Percentiles rank a stretch among this genome's conserved stretches.
Conservation (phyloP, 2,329 filamentous ascomycete genomes). For the Dactylellina leptospora region DNA sequence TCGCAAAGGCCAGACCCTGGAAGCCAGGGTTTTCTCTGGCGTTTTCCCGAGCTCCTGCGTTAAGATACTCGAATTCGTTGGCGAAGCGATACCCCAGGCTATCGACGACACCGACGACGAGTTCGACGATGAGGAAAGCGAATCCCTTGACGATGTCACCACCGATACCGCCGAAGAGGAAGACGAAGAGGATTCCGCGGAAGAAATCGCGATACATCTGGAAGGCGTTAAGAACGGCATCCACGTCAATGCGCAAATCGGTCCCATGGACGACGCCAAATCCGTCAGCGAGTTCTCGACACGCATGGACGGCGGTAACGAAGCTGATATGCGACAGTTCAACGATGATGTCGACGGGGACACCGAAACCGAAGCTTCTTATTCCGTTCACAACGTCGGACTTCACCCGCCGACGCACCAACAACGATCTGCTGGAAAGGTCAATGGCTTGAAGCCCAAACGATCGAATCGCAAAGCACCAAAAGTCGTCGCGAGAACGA, state of each 20-base stretch:
- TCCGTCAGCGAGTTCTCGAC: conserved; percentile 51
- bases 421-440: conserved; percentile 44
- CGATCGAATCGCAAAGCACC: conserved; percentile 18
- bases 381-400: conserved; percentile 43
- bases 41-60: conserved; percentile 96
- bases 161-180: conserved; percentile 56
- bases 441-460: conserved; percentile 40
- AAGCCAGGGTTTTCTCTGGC: conserved; percentile 96
- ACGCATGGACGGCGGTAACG: conserved; percentile 30
- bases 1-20: conserved; percentile 88
- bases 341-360: conserved; percentile 52
- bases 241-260: conserved; percentile 47
- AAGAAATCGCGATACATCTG: conserved; percentile 52
- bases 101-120: conserved; percentile 68
- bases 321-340: conserved; percentile 46
- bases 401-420: conserved; percentile 48
- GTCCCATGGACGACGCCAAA: conserved; percentile 35
- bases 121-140: conserved; percentile 60
- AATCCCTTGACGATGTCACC: conserved; percentile 59
- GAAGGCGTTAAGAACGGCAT: conserved; percentile 49
- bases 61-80: conserved; percentile 90
- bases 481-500: conserved; percentile 54
- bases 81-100: conserved; percentile 60
- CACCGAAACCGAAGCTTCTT: conserved; percentile 51
- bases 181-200: conserved; percentile 58